Percentiles rank a stretch among this genome's conserved stretches.
These are phyloP conservation scores for Chrysopogon serrulatus DNA, from an alignment of 176 grass and related monocot species.

Conservation along the genomic window DNA sequence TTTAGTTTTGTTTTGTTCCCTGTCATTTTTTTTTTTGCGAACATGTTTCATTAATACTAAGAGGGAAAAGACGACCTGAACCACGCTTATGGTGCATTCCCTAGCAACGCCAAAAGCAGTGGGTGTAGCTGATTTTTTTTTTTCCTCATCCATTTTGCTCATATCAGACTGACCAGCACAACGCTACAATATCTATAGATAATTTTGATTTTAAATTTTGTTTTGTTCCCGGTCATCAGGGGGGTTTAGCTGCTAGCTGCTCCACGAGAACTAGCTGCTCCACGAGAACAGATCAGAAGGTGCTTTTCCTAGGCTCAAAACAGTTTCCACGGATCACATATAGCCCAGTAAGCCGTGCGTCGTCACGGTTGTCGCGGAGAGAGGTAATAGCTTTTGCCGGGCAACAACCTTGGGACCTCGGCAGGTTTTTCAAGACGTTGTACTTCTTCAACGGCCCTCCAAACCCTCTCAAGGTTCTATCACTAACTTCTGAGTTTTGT, in stretches of 20 bases:
- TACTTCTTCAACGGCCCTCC: conserved; percentile 96
- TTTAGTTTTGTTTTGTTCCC: too few relatives aligned
- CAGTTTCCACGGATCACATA: conserved; percentile 32
- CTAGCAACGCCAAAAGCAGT: too few relatives aligned
- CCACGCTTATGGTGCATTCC: too few relatives aligned
- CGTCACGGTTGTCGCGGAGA: conserved; percentile 34
- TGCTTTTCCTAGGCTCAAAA: conserved; percentile 34
- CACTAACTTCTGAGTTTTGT: background rate
- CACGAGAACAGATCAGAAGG: conserved; percentile 29
- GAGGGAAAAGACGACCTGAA: too few relatives aligned
- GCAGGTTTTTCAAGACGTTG: conserved; percentile 82
- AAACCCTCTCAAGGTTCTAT: conserved; percentile 76
- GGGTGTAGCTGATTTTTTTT: too few relatives aligned
- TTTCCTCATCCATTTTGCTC: too few relatives aligned
- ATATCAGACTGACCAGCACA: too few relatives aligned
- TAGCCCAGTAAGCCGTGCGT: conserved; percentile 18
- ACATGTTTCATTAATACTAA: too few relatives aligned
- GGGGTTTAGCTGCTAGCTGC: conserved; percentile 36
- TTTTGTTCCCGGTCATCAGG: conserved; percentile 33
- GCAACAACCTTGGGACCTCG: conserved; percentile 78
- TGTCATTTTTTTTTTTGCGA: too few relatives aligned
- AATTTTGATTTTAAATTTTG: too few relatives aligned
- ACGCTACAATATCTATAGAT: too few relatives aligned
- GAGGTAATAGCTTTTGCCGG: conserved; percentile 48
- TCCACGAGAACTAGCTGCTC: too few relatives aligned